phyloP scores from a whole-genome alignment of 208 protist species.

The Leishmania gerbilli region DNA sequence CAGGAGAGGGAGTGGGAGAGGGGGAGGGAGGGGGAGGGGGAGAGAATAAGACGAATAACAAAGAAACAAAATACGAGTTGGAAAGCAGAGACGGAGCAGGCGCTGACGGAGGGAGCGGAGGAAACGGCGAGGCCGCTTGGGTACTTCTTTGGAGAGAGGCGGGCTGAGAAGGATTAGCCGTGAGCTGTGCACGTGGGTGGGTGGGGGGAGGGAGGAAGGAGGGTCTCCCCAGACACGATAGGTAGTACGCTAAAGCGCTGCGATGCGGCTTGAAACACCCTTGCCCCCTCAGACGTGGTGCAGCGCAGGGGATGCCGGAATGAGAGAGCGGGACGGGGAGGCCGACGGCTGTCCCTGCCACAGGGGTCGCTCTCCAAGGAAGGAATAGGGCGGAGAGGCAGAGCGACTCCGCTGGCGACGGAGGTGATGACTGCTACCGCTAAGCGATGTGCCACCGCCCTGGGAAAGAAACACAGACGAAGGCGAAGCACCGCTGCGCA shows the following conservation, averaged over 20 bases:
- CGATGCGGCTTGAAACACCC: background rate
- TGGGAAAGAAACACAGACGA: slow-evolving; percentile 5
- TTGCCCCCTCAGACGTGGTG: background rate
- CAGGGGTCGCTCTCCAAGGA: background rate
- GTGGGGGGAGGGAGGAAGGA: too few relatives aligned
- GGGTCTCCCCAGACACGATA: background rate
- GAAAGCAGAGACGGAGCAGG: slow-evolving; percentile 5
- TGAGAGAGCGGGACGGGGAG: background rate
- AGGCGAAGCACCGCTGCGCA: background rate
- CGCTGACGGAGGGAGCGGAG: background rate
- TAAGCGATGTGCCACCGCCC: background rate
- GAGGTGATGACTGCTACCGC: background rate
- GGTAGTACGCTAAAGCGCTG: background rate
- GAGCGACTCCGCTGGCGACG: background rate
- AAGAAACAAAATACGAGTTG: background rate
- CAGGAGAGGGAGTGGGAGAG: background rate
- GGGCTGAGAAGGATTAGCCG: background rate
- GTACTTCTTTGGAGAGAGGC: background rate
- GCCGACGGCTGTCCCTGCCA: background rate
- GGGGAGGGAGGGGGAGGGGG: background rate
- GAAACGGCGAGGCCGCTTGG: background rate
- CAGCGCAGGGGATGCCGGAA: background rate
- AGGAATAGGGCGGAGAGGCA: background rate
- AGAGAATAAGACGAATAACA: background rate
- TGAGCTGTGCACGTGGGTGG: background rate